Percentiles rank a stretch among this genome's conserved stretches.
phyloP scores from a whole-genome alignment of 2,329 filamentous ascomycete genomes.

The Hypoxylon sp. region DNA sequence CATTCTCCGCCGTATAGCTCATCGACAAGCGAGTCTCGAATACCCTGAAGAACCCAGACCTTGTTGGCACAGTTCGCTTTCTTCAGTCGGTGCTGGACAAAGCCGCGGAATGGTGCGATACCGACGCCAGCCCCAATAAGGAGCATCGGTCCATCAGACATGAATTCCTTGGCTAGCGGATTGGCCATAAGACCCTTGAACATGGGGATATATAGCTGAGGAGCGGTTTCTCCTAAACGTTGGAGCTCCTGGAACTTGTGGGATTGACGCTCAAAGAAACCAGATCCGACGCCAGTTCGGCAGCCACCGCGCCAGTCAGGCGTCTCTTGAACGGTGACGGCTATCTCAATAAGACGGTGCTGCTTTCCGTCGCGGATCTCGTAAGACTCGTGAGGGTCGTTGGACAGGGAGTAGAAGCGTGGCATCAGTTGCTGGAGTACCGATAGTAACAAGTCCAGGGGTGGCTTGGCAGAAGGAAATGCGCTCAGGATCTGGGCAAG shows the following conservation, averaged over 20 bases:
- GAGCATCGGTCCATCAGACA: conserved; percentile 95
- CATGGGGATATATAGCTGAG: conserved; percentile 87
- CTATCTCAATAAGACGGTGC: conserved; percentile 90
- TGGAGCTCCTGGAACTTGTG: conserved; percentile 78
- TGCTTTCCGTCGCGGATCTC: conserved; percentile 77
- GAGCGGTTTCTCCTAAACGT: conserved; percentile 67
- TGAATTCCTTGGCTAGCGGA: conserved; percentile 91
- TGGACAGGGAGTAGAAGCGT: conserved; percentile 97
- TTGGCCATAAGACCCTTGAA: conserved; percentile 99
- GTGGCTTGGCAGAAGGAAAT: conserved; percentile 92
- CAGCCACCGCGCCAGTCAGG: conserved; percentile 80
- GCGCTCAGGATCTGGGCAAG: conserved; percentile 88
- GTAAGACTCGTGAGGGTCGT: conserved; percentile 87
- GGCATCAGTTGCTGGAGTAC: conserved; percentile 92
- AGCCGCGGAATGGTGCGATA: conserved; percentile 96
- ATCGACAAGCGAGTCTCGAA: conserved; percentile 85
- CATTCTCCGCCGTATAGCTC: conserved; percentile 98
- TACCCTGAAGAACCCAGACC: conserved; percentile 57
- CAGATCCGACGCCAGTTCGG: conserved; percentile 90
- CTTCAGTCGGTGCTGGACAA: conserved; percentile 81
- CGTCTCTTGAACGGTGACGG: conserved; percentile 94
- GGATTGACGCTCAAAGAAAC: conserved; percentile 92
- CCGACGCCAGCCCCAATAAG: conserved; percentile 97
- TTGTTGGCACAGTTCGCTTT: conserved; percentile 57
- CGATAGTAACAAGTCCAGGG: conserved; percentile 84